These are phyloP conservation scores for Teratosphaeriaceae sp. DNA, from an alignment of 2,329 filamentous ascomycete genomes.

Conservation along the genomic window DNA sequence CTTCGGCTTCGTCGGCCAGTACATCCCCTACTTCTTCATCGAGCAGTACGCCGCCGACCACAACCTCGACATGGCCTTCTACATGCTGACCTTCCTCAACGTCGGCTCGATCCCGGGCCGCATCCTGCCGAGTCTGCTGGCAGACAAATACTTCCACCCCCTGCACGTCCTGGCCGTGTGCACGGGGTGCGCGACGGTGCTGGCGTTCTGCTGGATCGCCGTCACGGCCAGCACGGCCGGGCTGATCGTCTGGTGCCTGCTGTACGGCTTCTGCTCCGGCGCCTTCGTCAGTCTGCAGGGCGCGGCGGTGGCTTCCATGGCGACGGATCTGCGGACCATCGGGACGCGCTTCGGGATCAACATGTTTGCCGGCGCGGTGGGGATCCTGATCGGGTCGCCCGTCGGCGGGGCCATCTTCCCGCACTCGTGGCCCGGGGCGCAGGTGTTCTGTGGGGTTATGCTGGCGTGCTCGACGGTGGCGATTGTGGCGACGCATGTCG, in stretches of 20 bases:
- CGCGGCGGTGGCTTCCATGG: constrained; percentile 14
- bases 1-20: constrained; percentile 32
- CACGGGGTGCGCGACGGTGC: constrained; percentile 32
- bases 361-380: constrained; percentile 17
- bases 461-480: constrained; percentile 18
- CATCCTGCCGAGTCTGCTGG: constrained; percentile 48
- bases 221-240: constrained; percentile 4
- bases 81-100: constrained; percentile 60
- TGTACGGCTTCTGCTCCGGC: constrained; percentile 20
- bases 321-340: constrained; percentile 16
- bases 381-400: constrained; percentile 20
- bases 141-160: constrained; percentile 44
- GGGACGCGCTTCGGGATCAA: constrained; percentile 20
- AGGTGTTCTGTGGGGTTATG: constrained; percentile 26
- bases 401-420: constrained; percentile 17
- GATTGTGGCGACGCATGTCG: constrained; percentile 19
- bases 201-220: constrained; percentile 16
- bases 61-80: constrained; percentile 50
- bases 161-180: constrained; percentile 37
- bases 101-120: constrained; percentile 52
- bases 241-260: constrained; percentile 15
- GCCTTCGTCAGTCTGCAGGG: constrained; percentile 19
- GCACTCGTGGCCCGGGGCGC: constrained; percentile 24
- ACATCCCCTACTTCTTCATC: constrained; percentile 53
- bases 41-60: constrained; percentile 51